Percentiles rank a stretch among this genome's conserved stretches.
phyloP scores from a whole-genome alignment of 352 stramenopile genomes.

The Phytophthora hybrid region DNA sequence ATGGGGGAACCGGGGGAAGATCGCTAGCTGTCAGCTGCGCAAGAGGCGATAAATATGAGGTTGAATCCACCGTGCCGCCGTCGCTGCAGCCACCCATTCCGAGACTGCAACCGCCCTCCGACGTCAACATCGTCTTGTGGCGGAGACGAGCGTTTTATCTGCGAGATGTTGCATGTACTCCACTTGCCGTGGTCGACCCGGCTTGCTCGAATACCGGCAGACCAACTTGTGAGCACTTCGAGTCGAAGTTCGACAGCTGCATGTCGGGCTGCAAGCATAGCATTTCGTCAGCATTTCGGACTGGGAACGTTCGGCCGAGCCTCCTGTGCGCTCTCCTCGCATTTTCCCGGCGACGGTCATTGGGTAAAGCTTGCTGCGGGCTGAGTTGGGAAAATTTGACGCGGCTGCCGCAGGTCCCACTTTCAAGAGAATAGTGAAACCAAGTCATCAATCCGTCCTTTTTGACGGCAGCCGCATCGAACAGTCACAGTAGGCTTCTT shows the following conservation, averaged over 20 bases:
- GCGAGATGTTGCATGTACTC: neutral
- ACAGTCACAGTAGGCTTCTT: conserved; percentile 11
- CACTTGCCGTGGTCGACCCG: too few relatives aligned
- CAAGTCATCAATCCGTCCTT: conserved; percentile 18
- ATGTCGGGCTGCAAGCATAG: neutral
- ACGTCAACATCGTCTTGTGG: neutral
- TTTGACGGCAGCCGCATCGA: conserved; percentile 25
- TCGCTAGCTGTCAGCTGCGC: conserved; percentile 30
- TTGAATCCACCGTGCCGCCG: conserved; percentile 17
- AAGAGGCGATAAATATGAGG: conserved; percentile 30
- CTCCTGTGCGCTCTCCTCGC: neutral
- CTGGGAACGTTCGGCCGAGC: neutral
- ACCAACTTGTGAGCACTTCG: neutral
- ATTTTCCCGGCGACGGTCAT: conserved; percentile 15
- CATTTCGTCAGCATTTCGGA: neutral
- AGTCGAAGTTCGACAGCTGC: neutral
- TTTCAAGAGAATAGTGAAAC: conserved; percentile 31
- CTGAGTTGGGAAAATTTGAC: conserved; percentile 35
- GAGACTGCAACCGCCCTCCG: neutral
- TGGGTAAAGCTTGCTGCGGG: conserved; percentile 11
- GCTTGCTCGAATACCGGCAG: too few relatives aligned
- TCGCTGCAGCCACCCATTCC: conserved; percentile 12
- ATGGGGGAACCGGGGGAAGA: conserved; percentile 25
- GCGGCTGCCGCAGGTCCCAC: conserved; percentile 30
- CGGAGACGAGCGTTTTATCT: neutral